phyloP scores from a whole-genome alignment of 257 asterid species.

The Galeopsis tetrahit region DNA sequence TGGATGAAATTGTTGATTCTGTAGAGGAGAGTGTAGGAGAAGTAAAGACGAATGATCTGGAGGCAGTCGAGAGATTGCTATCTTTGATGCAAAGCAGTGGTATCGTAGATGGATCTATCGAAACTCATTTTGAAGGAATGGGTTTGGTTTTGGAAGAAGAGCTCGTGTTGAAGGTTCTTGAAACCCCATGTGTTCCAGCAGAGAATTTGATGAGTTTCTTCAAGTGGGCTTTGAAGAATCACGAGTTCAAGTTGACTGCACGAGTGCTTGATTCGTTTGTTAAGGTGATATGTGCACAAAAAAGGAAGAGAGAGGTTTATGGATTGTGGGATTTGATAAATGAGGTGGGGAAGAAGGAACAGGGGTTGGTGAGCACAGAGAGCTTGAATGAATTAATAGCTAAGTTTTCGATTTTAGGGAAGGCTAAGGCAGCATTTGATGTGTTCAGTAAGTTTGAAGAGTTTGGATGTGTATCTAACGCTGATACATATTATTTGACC shows the following conservation, averaged over 20 bases:
- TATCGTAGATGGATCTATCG: conserved; percentile 47
- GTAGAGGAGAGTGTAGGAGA: conserved; percentile 39
- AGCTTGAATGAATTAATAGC: conserved; percentile 63
- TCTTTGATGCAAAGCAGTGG: conserved; percentile 78
- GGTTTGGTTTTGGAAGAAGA: conserved; percentile 60
- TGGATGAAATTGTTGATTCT: conserved; percentile 29
- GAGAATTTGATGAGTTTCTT: conserved; percentile 70
- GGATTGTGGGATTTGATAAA: conserved; percentile 78
- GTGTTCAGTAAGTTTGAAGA: conserved; percentile 80
- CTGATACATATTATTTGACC: conserved; percentile 69
- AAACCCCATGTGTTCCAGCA: conserved; percentile 56
- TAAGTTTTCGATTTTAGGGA: conserved; percentile 64
- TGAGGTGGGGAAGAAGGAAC: conserved; percentile 58
- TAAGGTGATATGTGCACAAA: conserved; percentile 46
- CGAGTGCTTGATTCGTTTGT: conserved; percentile 52
- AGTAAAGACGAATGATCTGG: conserved; percentile 46
- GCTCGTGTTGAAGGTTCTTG: conserved; percentile 61
- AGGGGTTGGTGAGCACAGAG: conserved; percentile 53
- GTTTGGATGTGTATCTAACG: conserved; percentile 58
- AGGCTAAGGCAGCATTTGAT: conserved; percentile 80
- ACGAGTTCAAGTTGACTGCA: conserved; percentile 44
- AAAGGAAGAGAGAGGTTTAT: conserved; percentile 51
- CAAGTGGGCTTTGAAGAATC: conserved; percentile 59
- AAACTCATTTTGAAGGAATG: conserved; percentile 49
- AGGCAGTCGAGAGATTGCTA: conserved; percentile 64